Conservation (phyloP, 2,329 filamentous ascomycete genomes). For the Lasiodiplodia hormozganensis region DNA sequence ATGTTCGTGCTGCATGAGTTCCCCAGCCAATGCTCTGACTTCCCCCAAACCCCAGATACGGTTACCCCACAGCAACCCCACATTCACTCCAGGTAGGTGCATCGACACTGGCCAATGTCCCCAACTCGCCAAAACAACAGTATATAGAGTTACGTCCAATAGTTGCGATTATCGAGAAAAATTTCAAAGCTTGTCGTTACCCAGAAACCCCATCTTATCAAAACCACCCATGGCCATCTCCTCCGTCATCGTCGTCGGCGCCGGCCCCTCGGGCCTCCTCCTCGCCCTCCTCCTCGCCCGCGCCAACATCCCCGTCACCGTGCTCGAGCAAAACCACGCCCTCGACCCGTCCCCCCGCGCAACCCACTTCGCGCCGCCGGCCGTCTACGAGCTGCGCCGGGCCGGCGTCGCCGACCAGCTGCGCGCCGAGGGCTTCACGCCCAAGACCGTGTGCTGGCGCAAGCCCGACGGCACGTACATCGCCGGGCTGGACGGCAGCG, state of each 20-base stretch:
- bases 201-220: too few species aligned
- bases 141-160: not conserved
- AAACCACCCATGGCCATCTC: too few species aligned
- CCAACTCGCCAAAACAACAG: not conserved
- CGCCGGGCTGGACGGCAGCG: constrained; percentile 17
- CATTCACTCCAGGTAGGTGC: not conserved
- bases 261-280: constrained; percentile 42
- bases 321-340: constrained; percentile 59
- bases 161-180: too few species aligned
- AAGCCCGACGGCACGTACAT: constrained; percentile 39
- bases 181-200: too few species aligned
- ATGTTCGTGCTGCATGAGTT: not conserved
- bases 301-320: constrained; percentile 55
- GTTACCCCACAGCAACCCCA: constrained; percentile 7
- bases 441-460: constrained; percentile 50
- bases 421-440: constrained; percentile 46
- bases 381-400: constrained; percentile 60
- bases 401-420: constrained; percentile 62
- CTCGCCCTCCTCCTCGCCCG: constrained; percentile 56
- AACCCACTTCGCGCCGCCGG: constrained; percentile 63
- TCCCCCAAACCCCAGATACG: not conserved
- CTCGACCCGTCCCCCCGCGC: constrained; percentile 65
- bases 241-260: constrained; percentile 37
- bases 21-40: not conserved
- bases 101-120: not conserved